phyloP scores from a whole-genome alignment of 2,329 filamentous ascomycete genomes.

The Lasiodiplodia theobromae region DNA sequence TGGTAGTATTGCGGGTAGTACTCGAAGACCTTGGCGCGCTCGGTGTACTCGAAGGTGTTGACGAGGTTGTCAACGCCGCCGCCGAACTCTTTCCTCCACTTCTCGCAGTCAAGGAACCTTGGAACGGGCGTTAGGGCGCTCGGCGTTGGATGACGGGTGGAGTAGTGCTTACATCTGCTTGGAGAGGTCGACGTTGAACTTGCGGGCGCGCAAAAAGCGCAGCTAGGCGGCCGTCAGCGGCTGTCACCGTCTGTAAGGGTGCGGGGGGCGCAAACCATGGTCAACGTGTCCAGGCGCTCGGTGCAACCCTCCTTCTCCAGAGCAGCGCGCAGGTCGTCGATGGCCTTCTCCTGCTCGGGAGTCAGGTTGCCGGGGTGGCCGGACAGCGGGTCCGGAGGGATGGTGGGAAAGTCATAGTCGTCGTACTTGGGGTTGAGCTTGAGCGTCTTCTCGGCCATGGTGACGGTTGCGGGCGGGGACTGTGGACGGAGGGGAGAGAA shows the following conservation, averaged over 20 bases:
- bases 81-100: slow-evolving; percentile 87
- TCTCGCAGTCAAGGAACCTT: slow-evolving; percentile 90
- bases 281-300: slow-evolving; percentile 89
- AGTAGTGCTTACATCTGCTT: slow-evolving; percentile 80
- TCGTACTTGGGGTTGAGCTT: slow-evolving; percentile 89
- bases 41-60: slow-evolving; percentile 82
- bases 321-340: slow-evolving; percentile 82
- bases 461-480: slow-evolving; percentile 30
- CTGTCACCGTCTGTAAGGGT: slow-evolving; percentile 28
- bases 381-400: slow-evolving; percentile 70
- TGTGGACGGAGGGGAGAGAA: background rate
- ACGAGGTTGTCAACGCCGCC: slow-evolving; percentile 77
- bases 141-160: too few species aligned
- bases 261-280: slow-evolving; percentile 64
- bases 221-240: slow-evolving; percentile 59
- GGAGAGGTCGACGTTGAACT: slow-evolving; percentile 84
- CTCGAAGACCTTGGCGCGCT: slow-evolving; percentile 82
- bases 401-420: slow-evolving; percentile 90
- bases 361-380: slow-evolving; percentile 92
- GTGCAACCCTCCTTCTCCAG: slow-evolving; percentile 85
- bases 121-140: slow-evolving; percentile 36
- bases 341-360: slow-evolving; percentile 84
- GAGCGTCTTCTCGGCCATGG: slow-evolving; percentile 44
- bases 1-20: slow-evolving; percentile 99
- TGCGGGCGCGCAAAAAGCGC: slow-evolving; percentile 90